Base-by-base conservation (phyloP, 352 stramenopile genomes). In the Aphanomyces invadans region DNA sequence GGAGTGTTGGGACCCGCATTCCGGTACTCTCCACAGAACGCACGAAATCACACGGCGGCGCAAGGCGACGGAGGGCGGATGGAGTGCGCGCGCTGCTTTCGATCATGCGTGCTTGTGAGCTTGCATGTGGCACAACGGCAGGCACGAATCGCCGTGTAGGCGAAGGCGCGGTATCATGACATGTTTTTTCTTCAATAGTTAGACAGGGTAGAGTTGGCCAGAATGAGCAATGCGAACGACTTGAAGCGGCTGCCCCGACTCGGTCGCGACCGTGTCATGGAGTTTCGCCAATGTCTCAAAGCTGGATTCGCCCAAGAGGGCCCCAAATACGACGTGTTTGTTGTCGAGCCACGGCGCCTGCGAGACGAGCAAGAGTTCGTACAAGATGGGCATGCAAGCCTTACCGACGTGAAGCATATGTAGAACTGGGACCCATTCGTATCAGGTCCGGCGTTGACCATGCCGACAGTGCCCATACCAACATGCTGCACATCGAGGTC, bases 371-470 rank as follows among this genome's bases (percentile, higher is more conserved):
- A 36, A 39, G 32, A n/a, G 36, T 5, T 46, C 46, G 26, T 63
- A 44, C 19, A 26, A 42, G 36, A 42, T 15, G 36, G 36, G 36
- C 36, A 42, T 42, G 7, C 36, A 42, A 42, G n/a, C n/a, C 72
- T 49, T 70, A 88, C 80, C 25, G 72, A 38, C 1, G 49, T 68
- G 70, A 88, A 86, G 62, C 84, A 79, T 38, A 99, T 88, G 71
- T 98, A 98, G 74, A 99, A 99, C 70, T 98, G 91, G 54, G 86
- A 96, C 1, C 89, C 92, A 75, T 99, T 99, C 0, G 92, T 97
- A 79, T 99, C 77, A 0, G 83, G 86, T 1, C 96, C 96, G 11
- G 83, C 79, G 73, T 99, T 99, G 19, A 86, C 95, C 92, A 98
- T 98, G 39, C 85, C 95, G 15, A 98, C 72, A 17, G 96, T 83